A percentile compares a stretch with the other conserved stretches of the same genome.
Conservation (phyloP, 768 basidiomycete species). For the Psilocybe cyanescens region DNA sequence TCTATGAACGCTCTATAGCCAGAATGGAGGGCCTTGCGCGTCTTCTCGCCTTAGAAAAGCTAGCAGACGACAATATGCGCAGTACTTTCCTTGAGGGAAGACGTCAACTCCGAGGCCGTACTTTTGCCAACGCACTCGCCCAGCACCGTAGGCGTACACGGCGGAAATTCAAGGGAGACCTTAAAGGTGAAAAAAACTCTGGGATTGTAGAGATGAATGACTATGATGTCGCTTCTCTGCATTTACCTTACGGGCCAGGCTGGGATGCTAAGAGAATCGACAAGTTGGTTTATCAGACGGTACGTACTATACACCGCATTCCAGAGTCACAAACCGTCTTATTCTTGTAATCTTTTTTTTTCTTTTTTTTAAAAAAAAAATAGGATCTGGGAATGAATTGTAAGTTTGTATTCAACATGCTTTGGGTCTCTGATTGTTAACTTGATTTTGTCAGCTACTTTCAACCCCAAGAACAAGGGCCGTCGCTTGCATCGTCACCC, state of each 20-base stretch:
- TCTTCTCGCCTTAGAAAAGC: constrained; percentile 63
- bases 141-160: constrained; percentile 31
- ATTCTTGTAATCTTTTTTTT: too few relatives aligned
- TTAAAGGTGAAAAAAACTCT: constrained; percentile 48
- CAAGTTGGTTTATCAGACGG: constrained; percentile 45
- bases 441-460: constrained; percentile 45
- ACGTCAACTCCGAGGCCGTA: constrained; percentile 51
- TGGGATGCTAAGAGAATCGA: constrained; percentile 62
- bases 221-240: constrained; percentile 57
- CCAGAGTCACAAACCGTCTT: too few relatives aligned
- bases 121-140: constrained; percentile 32
- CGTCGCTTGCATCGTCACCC: constrained; percentile 65
- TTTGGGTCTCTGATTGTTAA: too few relatives aligned
- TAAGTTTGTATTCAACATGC: constrained; percentile 23
- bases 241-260: constrained; percentile 66
- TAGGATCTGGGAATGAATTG: constrained; percentile 68
- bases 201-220: constrained; percentile 54
- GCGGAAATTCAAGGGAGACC: constrained; percentile 55
- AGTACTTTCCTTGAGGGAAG: constrained; percentile 49
- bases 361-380: neutral
- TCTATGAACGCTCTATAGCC: constrained; percentile 61
- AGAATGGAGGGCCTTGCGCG: constrained; percentile 64
- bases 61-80: constrained; percentile 47
- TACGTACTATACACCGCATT: neutral
- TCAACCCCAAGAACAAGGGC: constrained; percentile 66